Conservation (phyloP, 2,329 filamentous ascomycete species). For the Teratosphaeria epicoccoides region DNA sequence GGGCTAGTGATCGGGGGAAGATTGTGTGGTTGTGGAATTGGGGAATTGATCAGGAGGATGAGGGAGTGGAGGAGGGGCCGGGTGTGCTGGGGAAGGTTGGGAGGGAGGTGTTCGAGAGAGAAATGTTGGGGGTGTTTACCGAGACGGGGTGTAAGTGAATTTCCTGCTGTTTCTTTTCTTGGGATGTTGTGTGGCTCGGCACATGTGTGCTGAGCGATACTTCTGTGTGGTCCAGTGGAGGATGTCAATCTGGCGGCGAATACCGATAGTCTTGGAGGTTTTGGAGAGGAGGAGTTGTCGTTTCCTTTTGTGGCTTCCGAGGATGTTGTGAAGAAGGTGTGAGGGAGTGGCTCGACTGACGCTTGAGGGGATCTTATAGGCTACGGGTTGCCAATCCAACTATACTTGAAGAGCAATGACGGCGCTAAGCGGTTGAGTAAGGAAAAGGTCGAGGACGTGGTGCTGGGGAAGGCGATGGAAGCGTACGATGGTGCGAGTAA, state of each 20-base stretch:
- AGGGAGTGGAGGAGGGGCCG: conserved; percentile 27
- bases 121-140: conserved; percentile 59
- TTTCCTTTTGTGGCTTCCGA: conserved; percentile 13
- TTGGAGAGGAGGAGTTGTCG: conserved; percentile 8
- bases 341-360: conserved; percentile 8
- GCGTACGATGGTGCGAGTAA: conserved; percentile 77
- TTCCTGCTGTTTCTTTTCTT: neutral
- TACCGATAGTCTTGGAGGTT: conserved; percentile 10
- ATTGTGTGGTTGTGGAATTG: conserved; percentile 65
- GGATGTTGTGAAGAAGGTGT: conserved; percentile 6
- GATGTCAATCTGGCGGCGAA: conserved; percentile 17
- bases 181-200: neutral
- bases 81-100: conserved; percentile 50
- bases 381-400: conserved; percentile 47
- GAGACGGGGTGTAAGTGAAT: conserved; percentile 26
- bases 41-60: conserved; percentile 42
- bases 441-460: conserved; percentile 46
- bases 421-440: conserved; percentile 39
- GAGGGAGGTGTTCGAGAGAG: conserved; percentile 53
- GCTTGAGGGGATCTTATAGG: conserved; percentile 31
- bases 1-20: conserved; percentile 51
- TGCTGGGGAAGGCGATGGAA: conserved; percentile 54
- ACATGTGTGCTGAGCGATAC: neutral
- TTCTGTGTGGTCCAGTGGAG: conserved; percentile 11
- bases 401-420: conserved; percentile 47